phyloP scores from a whole-genome alignment of 345 rosid species.

The Citrus cavaleriei region DNA sequence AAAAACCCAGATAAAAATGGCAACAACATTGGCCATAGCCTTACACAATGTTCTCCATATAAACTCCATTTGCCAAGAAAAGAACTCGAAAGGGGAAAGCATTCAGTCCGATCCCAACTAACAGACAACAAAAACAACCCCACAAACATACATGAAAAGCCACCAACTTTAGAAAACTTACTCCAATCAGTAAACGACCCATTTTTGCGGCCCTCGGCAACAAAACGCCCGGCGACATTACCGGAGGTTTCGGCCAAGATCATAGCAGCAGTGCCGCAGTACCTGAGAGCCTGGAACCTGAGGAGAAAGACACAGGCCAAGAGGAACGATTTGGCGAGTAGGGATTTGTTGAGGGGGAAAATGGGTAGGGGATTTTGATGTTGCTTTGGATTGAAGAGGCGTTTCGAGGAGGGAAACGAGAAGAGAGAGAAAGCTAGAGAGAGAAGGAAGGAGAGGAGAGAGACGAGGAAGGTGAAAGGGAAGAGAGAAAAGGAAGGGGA shows the following conservation, averaged over 20 bases:
- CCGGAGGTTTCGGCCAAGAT: slow-evolving; percentile 90
- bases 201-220: slow-evolving; percentile 28
- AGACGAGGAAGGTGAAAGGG: slow-evolving; percentile 44
- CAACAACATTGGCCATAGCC: slow-evolving; percentile 80
- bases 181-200: slow-evolving; percentile 13
- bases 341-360: slow-evolving; percentile 39
- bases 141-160: slow-evolving; percentile 50
- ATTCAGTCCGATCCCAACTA: slow-evolving; percentile 87
- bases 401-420: slow-evolving; percentile 22
- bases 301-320: slow-evolving; percentile 67
- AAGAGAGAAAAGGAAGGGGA: slow-evolving; percentile 51
- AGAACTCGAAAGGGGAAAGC: slow-evolving; percentile 64
- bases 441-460: slow-evolving; percentile 36
- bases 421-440: slow-evolving; percentile 27
- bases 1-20: slow-evolving; percentile 84
- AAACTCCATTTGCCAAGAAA: slow-evolving; percentile 38
- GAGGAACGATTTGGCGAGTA: slow-evolving; percentile 51
- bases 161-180: slow-evolving; percentile 44
- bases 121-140: slow-evolving; percentile 72
- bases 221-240: slow-evolving; percentile 57
- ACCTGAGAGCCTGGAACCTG: slow-evolving; percentile 83
- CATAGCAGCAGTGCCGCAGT: slow-evolving; percentile 92
- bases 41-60: slow-evolving; percentile 58
- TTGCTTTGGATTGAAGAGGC: slow-evolving; percentile 21
- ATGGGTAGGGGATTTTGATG: slow-evolving; percentile 18